Evolutionary conservation across 257 asterid species (phyloP), one percentile per base, ranked within the genome.

Genomic region (Apocynum venetum): DNA sequence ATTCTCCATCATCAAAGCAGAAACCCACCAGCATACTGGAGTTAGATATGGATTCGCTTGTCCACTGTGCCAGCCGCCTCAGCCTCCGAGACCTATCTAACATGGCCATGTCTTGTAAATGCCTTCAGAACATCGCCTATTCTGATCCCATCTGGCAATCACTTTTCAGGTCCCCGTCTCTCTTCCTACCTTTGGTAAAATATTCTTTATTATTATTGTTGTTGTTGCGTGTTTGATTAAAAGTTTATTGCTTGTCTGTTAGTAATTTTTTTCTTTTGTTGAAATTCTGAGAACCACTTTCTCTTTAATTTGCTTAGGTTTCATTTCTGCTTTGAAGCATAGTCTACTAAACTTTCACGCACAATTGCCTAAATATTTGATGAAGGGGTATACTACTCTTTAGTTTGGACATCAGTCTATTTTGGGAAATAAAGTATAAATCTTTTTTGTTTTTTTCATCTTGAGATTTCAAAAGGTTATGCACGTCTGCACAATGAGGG

Each of bases 91-190:
- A 93, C 79, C 55, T 93, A 51, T 66, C 94, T 35, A 93, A 84
- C 83, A 79, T 91, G 89, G 88, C 96, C 47, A 82, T 87, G 85
- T 86, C 97, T 41, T 85, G 91, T 83, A 89, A 84, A 82, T 80
- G 79, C 86, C 88, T 93, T 72, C 82, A 89, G 12, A 79, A 66
- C 74, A 88, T 85, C 4, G 92, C 97, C 38, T 88, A 82, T 87
- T 87, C 95, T 6, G 98, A 93, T 78, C 88, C 88, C 70, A 65
- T 91, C 13, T 91, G 98, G 98, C 86, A 75, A 79, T 83, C 88
- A 14, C 82, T 93, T 72, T 89, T 83, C 93, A 89, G 98, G 97
- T 91, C 20, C 2, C 8, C 14, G 60, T 5, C 38, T 40, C 7
- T 49, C 36, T 10, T 25, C 40, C 51, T 25, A 15, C 36, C 76